Evolutionary conservation across 2,329 filamentous ascomycete species (phyloP).

Genomic region (Penicillium concentricum): DNA sequence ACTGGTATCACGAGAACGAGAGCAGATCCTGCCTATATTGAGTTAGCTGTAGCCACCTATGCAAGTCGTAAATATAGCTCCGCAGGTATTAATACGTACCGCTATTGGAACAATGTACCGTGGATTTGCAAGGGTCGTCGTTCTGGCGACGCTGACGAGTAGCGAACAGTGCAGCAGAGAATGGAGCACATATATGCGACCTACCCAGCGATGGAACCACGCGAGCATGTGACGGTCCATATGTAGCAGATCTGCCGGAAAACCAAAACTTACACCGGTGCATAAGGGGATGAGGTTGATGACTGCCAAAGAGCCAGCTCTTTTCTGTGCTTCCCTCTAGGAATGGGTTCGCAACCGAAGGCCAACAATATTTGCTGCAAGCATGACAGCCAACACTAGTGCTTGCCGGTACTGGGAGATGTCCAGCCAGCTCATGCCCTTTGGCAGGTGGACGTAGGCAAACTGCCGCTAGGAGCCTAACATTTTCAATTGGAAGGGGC

Average conservation of each 20-base stretch:
- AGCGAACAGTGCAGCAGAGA: not conserved
- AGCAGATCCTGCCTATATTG: not conserved
- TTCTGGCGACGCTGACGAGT: not conserved
- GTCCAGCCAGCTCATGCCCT: not conserved
- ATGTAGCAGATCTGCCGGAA: not conserved
- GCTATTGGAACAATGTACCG: not conserved
- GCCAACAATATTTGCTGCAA: not conserved
- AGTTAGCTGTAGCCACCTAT: not conserved
- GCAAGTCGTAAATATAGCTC: not conserved
- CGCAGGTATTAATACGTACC: not conserved
- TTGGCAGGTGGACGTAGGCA: not conserved
- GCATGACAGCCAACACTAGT: not conserved
- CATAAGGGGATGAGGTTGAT: not conserved
- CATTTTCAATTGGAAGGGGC: not conserved
- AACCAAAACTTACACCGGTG: not conserved
- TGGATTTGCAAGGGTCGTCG: not conserved
- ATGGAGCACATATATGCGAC: not conserved
- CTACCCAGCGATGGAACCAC: slow-evolving; percentile 1
- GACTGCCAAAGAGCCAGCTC: not conserved
- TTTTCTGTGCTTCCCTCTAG: not conserved
- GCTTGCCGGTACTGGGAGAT: not conserved
- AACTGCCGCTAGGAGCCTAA: not conserved
- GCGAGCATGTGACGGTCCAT: not conserved
- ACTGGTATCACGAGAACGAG: not conserved
- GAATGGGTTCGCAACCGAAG: not conserved